Conservation (phyloP, 371 early-diverging fungal species). For the Capniomyces stellatus region DNA sequence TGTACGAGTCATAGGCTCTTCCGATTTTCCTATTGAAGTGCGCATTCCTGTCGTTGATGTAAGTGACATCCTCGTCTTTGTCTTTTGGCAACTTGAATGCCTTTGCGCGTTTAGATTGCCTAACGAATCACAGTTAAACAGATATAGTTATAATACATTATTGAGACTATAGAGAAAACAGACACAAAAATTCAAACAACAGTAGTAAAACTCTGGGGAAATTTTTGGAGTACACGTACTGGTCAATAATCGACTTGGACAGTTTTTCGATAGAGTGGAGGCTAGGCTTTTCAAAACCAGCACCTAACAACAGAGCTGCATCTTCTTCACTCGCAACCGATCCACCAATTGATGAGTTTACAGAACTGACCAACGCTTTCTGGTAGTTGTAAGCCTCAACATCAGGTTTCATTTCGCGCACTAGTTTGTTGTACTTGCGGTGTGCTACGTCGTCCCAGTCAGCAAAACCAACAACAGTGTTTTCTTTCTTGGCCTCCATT, state of each 20-base stretch:
- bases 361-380: slow-evolving; percentile 25
- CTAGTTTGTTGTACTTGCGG: slow-evolving; percentile 64
- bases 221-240: slow-evolving; percentile 31
- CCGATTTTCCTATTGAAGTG: slow-evolving; percentile 88
- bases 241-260: slow-evolving; percentile 52
- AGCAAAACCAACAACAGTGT: slow-evolving; percentile 63
- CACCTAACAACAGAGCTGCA: background rate
- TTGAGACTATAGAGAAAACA: background rate
- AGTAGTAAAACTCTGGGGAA: slow-evolving; percentile 1
- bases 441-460: slow-evolving; percentile 73
- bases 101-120: background rate
- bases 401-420: slow-evolving; percentile 67
- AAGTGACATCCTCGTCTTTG: slow-evolving; percentile 72
- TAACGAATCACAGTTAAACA: slow-evolving; percentile 4
- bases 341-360: background rate
- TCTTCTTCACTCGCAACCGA: slow-evolving; percentile 2
- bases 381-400: slow-evolving; percentile 48
- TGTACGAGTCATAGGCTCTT: slow-evolving; percentile 81
- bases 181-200: background rate
- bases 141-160: too few relatives aligned
- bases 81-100: slow-evolving; percentile 22
- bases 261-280: slow-evolving; percentile 50
- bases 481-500: slow-evolving; percentile 39
- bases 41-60: slow-evolving; percentile 90
- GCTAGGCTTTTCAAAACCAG: slow-evolving; percentile 27